These are phyloP conservation scores for Talaromyces piceae DNA, from an alignment of 2,329 filamentous ascomycete genomes.

Conservation along the genomic window DNA sequence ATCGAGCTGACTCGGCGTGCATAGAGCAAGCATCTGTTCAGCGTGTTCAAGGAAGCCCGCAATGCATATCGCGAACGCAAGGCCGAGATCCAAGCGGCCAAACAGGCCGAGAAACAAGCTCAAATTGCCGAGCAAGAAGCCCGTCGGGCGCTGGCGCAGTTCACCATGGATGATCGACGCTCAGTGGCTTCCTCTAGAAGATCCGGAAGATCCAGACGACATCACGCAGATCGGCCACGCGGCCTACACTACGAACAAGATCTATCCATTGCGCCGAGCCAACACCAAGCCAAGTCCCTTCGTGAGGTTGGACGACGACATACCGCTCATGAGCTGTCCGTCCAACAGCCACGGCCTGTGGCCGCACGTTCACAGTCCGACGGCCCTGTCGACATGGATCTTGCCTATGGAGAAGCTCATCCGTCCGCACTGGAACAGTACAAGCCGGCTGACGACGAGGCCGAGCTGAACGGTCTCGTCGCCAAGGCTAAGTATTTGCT, in stretches of 20 bases:
- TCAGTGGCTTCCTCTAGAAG: constrained; percentile 37
- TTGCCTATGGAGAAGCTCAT: constrained; percentile 82
- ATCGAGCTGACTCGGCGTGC: constrained; percentile 14
- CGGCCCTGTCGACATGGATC: constrained; percentile 68
- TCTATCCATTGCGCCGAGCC: constrained; percentile 7
- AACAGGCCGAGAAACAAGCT: constrained; percentile 55
- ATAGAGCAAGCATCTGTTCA: constrained; percentile 81
- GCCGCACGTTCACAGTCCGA: constrained; percentile 26
- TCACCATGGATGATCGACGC: constrained; percentile 41
- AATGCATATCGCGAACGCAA: constrained; percentile 83
- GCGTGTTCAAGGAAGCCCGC: constrained; percentile 87
- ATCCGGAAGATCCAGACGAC: constrained; percentile 25
- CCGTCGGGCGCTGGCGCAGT: constrained; percentile 35
- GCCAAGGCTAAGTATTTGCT: constrained; percentile 68
- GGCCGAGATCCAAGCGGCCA: constrained; percentile 66
- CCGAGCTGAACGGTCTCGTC: constrained; percentile 61
- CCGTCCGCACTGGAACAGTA: constrained; percentile 49
- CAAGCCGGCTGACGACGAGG: constrained; percentile 44
- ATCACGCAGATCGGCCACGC: constrained; percentile 10
- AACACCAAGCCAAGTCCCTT: constrained; percentile 5
- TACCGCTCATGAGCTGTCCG: constrained; percentile 28
- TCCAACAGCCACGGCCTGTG: constrained; percentile 19
- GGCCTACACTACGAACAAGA: constrained; percentile 10
- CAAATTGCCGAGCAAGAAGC: constrained; percentile 41
- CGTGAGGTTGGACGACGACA: constrained; percentile 29